Conservation (phyloP, 1,284 basidiomycete genomes). For the Paramarasmius palmivorus region DNA sequence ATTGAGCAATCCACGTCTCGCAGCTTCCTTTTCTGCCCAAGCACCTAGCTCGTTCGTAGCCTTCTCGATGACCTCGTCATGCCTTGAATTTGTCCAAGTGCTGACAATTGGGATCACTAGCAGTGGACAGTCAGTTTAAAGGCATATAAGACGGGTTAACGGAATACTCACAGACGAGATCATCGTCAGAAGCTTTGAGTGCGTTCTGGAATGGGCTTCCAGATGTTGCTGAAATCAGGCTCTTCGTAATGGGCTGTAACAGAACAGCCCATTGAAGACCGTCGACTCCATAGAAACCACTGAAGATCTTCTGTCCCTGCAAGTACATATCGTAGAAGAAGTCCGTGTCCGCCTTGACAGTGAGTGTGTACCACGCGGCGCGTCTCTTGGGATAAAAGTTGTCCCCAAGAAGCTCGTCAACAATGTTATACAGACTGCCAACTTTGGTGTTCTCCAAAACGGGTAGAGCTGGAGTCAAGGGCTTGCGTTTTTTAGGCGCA, state of each 20-base stretch:
- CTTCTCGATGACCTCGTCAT: not conserved
- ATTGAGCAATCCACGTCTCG: not conserved
- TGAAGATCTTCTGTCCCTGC: not conserved
- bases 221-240: not conserved
- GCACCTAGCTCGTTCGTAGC: not conserved
- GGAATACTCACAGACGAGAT: not conserved
- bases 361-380: not conserved
- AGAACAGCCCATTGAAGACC: too few relatives aligned
- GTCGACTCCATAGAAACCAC: not conserved
- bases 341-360: not conserved
- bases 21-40: not conserved
- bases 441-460: too few relatives aligned
- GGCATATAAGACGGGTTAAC: not conserved
- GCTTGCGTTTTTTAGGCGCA: too few relatives aligned
- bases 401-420: too few relatives aligned
- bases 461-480: too few relatives aligned
- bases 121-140: too few relatives aligned
- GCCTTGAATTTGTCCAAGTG: not conserved
- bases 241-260: not conserved
- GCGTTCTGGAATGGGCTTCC: too few relatives aligned
- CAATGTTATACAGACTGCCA: too few relatives aligned
- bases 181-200: not conserved
- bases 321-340: constrained; percentile 5
- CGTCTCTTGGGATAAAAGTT: not conserved
- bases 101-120: not conserved